phyloP scores from a whole-genome alignment of 2,329 filamentous ascomycete genomes.

The Thielaviopsis cerberus region DNA sequence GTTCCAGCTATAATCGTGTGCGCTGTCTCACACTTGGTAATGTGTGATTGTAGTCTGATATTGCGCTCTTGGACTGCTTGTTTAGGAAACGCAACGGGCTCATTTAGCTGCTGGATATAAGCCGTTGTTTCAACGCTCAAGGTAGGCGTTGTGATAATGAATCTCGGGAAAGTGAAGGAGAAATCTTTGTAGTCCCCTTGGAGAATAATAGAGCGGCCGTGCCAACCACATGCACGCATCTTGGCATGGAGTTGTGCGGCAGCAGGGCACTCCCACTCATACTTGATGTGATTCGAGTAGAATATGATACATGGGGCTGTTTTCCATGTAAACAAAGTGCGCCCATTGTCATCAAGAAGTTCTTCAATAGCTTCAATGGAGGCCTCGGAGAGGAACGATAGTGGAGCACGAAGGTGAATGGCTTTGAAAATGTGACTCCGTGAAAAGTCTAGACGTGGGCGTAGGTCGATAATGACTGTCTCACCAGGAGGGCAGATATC shows the following conservation, averaged over 20 bases:
- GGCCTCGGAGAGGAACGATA: constrained; percentile 28
- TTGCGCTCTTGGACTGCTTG: neutral
- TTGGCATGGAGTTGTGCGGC: constrained; percentile 28
- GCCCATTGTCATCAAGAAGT: constrained; percentile 30
- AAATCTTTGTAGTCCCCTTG: constrained; percentile 39
- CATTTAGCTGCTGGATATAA: neutral
- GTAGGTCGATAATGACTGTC: constrained; percentile 31
- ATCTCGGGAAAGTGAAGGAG: constrained; percentile 31
- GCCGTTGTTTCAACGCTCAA: neutral
- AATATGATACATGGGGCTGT: constrained; percentile 31
- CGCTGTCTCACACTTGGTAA: constrained; percentile 23
- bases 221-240: constrained; percentile 29
- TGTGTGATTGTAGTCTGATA: neutral
- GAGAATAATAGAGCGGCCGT: constrained; percentile 32
- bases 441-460: constrained; percentile 28
- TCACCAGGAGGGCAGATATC: constrained; percentile 30
- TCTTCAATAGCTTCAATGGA: constrained; percentile 32
- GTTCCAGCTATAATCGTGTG: constrained; percentile 18
- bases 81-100: neutral
- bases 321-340: constrained; percentile 28
- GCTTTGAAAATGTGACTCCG: constrained; percentile 33
- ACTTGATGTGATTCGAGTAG: constrained; percentile 32
- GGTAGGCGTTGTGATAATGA: constrained; percentile 21
- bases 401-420: constrained; percentile 32
- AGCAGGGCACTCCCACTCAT: constrained; percentile 31